Evolutionary conservation across 2,329 filamentous ascomycete genomes (phyloP).

Genomic region (Amesomyces nigricolor): DNA sequence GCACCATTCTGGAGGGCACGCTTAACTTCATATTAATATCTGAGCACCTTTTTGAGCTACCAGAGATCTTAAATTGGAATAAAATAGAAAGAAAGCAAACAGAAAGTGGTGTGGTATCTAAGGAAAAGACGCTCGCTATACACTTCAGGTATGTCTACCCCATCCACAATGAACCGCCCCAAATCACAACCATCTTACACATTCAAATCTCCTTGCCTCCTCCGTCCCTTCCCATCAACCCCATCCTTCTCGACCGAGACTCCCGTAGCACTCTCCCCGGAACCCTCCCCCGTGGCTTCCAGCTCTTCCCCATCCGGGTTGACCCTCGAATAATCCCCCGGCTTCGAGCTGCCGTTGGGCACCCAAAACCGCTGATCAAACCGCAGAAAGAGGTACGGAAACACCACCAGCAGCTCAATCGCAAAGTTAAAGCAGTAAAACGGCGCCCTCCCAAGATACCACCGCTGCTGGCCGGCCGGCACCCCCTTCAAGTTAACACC

Average conservation of each 20-base stretch:
- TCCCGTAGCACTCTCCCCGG: neutral
- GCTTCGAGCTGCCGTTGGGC: constrained; percentile 59
- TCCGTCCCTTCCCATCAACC: no score
- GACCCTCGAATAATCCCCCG: constrained; percentile 42
- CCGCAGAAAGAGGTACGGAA: constrained; percentile 58
- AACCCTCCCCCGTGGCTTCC: neutral
- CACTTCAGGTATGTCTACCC: no score
- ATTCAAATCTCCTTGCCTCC: no score
- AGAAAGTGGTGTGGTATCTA: no score
- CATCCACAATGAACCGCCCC: no score
- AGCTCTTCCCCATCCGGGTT: neutral
- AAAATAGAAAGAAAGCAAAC: no score
- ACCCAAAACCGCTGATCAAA: constrained; percentile 72
- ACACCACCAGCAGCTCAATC: constrained; percentile 68
- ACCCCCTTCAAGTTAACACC: constrained; percentile 52
- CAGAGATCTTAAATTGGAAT: no score
- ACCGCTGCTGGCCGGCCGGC: constrained; percentile 51
- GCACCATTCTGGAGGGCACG: no score
- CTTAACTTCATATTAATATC: no score
- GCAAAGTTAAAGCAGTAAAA: constrained; percentile 79
- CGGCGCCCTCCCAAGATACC: constrained; percentile 63
- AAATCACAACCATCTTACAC: no score
- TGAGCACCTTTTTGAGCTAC: no score
- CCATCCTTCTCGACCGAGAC: neutral
- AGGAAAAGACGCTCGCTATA: no score